Evolutionary conservation across 257 asterid genomes (phyloP).

Genomic region (Primulina eburnea): DNA sequence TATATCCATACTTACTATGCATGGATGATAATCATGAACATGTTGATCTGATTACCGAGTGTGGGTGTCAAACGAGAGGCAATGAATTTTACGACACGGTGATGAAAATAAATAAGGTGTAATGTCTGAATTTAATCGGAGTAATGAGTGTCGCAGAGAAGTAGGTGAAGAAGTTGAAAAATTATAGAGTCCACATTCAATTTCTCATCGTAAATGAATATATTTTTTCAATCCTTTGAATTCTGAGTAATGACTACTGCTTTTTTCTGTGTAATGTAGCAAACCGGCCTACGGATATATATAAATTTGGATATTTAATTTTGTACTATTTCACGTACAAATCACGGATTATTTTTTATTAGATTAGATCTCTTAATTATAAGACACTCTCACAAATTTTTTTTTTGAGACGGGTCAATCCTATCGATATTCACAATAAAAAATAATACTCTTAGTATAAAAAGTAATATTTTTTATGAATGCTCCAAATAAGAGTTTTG

Average conservation of each 20-base stretch:
- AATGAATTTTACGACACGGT: background rate
- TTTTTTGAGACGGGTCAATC: too few species aligned
- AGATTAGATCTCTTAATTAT: too few species aligned
- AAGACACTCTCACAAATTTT: too few species aligned
- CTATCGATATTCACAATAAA: too few species aligned
- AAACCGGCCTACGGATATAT: too few species aligned
- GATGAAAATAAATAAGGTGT: background rate
- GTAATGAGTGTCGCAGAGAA: constrained; percentile 45
- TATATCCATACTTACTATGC: background rate
- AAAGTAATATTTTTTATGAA: too few species aligned
- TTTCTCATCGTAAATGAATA: constrained; percentile 40
- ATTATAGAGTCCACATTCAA: constrained; percentile 30
- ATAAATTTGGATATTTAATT: too few species aligned
- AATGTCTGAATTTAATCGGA: constrained; percentile 29
- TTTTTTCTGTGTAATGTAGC: too few species aligned
- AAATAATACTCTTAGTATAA: too few species aligned
- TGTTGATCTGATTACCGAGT: background rate
- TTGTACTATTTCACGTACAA: too few species aligned
- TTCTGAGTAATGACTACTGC: background rate
- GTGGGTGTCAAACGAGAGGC: background rate
- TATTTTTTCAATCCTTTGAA: background rate
- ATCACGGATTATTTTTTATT: too few species aligned
- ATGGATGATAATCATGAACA: background rate
- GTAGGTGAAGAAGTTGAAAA: constrained; percentile 46
- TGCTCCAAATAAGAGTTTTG: too few species aligned